Evolutionary conservation across 2,329 filamentous ascomycete genomes (phyloP).

Genomic region (Microcera coccophila): DNA sequence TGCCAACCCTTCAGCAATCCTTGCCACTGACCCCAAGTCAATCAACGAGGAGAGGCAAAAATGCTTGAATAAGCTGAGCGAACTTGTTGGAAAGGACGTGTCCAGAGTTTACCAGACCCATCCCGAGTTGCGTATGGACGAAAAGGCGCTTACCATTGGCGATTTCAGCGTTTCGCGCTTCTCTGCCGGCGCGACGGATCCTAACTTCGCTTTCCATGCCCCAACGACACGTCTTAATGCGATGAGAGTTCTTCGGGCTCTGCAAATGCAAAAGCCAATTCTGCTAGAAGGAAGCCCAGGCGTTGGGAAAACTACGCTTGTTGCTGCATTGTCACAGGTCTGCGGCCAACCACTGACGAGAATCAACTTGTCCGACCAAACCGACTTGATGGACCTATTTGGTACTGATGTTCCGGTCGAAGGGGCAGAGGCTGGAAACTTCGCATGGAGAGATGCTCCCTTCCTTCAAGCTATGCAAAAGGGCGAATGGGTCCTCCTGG

Average conservation of each 20-base stretch:
- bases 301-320: slow-evolving; percentile 93
- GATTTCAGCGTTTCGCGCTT: slow-evolving; percentile 62
- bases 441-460: slow-evolving; percentile 92
- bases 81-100: slow-evolving; percentile 62
- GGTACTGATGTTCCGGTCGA: slow-evolving; percentile 95
- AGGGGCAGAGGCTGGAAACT: slow-evolving; percentile 83
- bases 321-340: slow-evolving; percentile 76
- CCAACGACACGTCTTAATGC: slow-evolving; percentile 87
- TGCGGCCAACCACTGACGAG: slow-evolving; percentile 80
- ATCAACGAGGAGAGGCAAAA: slow-evolving; percentile 66
- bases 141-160: slow-evolving; percentile 60
- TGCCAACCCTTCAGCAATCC: slow-evolving; percentile 85
- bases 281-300: slow-evolving; percentile 95
- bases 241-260: slow-evolving; percentile 82
- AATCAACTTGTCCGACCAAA: slow-evolving; percentile 97
- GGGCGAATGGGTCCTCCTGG: slow-evolving; percentile 92
- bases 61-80: slow-evolving; percentile 69
- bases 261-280: slow-evolving; percentile 87
- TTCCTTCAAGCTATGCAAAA: slow-evolving; percentile 96
- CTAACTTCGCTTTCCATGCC: slow-evolving; percentile 66
- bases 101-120: slow-evolving; percentile 60
- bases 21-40: slow-evolving; percentile 66
- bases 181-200: slow-evolving; percentile 37
- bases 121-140: slow-evolving; percentile 54
- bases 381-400: slow-evolving; percentile 95